Evolutionary conservation across 106 monocot genomes (phyloP).

Genomic region (Dendrobium catenatum): DNA sequence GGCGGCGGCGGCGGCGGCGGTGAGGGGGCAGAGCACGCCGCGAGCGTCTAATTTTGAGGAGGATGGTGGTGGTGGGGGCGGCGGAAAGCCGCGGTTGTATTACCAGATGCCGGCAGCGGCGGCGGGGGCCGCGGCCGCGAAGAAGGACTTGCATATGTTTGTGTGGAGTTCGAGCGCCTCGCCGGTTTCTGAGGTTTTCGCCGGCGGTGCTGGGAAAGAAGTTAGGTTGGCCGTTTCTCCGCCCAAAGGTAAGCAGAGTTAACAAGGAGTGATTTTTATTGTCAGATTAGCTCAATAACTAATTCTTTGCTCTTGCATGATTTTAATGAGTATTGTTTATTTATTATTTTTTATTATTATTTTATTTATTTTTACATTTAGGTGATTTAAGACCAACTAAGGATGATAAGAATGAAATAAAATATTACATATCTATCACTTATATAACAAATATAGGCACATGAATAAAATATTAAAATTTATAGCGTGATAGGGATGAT

Average conservation of each 20-base stretch:
- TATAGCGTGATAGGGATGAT: too few species aligned
- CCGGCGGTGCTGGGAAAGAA: conserved; percentile 22
- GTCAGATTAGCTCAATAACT: too few species aligned
- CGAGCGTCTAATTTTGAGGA: conserved; percentile 61
- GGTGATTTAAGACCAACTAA: too few species aligned
- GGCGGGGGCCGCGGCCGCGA: background rate
- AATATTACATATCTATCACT: too few species aligned
- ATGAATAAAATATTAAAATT: too few species aligned
- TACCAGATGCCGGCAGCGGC: background rate
- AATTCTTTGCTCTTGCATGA: too few species aligned
- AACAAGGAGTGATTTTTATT: background rate
- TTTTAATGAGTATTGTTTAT: too few species aligned
- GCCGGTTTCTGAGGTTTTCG: conserved; percentile 34
- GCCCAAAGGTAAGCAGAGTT: conserved; percentile 16
- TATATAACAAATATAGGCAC: too few species aligned
- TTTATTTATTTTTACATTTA: too few species aligned
- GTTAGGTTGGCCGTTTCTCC: conserved; percentile 30
- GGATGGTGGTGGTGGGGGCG: conserved; percentile 10
- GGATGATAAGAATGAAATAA: too few species aligned
- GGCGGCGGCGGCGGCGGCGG: conserved; percentile 5
- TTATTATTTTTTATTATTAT: too few species aligned
- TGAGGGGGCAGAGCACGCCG: conserved; percentile 20
- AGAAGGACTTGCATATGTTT: conserved; percentile 33
- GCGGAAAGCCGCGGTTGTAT: background rate
- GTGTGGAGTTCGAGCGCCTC: conserved; percentile 41